Percentiles rank a stretch among this genome's conserved stretches.
Conservation (phyloP, 495 filamentous ascomycete species). For the Patellaria atrata region DNA sequence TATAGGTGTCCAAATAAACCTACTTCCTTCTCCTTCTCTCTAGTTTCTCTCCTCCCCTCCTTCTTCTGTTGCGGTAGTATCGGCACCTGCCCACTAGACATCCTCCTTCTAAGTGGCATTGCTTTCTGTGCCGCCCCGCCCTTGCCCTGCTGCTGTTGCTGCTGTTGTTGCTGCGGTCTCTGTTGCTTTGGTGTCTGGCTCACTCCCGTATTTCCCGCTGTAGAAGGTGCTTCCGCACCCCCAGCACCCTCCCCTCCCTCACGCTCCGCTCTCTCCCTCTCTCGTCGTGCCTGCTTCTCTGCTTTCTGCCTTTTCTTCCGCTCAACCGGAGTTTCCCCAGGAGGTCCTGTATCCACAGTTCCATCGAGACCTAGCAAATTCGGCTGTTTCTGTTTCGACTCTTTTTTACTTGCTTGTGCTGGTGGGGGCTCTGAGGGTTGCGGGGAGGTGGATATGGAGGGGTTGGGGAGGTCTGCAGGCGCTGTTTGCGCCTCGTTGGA, state of each 20-base stretch:
- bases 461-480: no score
- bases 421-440: no score
- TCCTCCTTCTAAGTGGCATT: constrained; percentile 26
- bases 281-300: constrained; percentile 46
- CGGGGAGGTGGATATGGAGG: no score
- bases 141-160: background rate
- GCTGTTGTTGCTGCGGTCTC: background rate
- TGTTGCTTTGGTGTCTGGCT: background rate
- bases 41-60: constrained; percentile 30
- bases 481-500: no score
- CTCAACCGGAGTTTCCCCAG: constrained; percentile 18
- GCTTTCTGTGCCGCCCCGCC: constrained; percentile 19
- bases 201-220: background rate
- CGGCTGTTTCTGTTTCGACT: no score
- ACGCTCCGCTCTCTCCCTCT: constrained; percentile 36
- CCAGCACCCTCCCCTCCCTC: background rate
- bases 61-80: constrained; percentile 17
- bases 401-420: no score
- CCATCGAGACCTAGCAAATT: no score
- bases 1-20: constrained; percentile 71
- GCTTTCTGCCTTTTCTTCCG: constrained; percentile 19
- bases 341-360: no score
- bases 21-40: constrained; percentile 49
- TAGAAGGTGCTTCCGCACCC: background rate
- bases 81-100: constrained; percentile 32